A percentile compares a stretch with the other conserved stretches of the same genome.
phyloP scores from a whole-genome alignment of 306 rosid genomes.

The Coriaria nepalensis region DNA sequence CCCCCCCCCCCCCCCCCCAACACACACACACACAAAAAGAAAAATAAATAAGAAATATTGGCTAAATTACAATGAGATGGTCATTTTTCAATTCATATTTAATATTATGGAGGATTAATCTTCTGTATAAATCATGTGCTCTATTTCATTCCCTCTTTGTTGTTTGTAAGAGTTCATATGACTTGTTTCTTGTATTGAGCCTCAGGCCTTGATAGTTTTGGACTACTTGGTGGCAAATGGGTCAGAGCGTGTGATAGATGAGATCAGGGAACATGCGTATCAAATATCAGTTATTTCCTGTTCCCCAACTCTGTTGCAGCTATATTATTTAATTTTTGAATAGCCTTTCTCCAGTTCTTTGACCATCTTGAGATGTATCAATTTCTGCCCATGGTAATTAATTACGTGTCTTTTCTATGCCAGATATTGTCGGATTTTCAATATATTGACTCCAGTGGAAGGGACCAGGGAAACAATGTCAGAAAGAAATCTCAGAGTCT shows the following conservation, averaged over 20 bases:
- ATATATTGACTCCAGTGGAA: conserved; percentile 85
- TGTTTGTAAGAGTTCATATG: too few relatives aligned
- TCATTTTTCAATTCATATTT: too few relatives aligned
- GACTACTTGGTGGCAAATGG: conserved; percentile 94
- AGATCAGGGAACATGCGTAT: conserved; percentile 85
- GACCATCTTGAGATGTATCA: not conserved
- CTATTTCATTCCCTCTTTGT: too few relatives aligned
- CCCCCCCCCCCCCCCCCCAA: too few relatives aligned
- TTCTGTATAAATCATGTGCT: too few relatives aligned
- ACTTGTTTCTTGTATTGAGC: conserved; percentile 8
- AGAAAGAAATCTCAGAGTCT: conserved; percentile 81
- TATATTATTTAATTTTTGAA: conserved; percentile 1
- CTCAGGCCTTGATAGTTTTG: conserved; percentile 79
- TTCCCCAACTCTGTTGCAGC: conserved; percentile 2
- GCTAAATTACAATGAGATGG: too few relatives aligned
- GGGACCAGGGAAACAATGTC: conserved; percentile 87
- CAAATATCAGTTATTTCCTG: conserved; percentile 72
- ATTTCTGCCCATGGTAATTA: not conserved
- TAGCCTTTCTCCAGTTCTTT: not conserved
- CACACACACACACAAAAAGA: too few relatives aligned
- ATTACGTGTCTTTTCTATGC: not conserved
- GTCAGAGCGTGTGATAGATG: conserved; percentile 88
- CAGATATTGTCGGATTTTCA: conserved; percentile 74
- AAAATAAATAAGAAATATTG: too few relatives aligned
- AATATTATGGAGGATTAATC: too few relatives aligned